Evolutionary conservation across 192 early-diverging fungal species (phyloP).

Genomic region (Coemansia sp.): DNA sequence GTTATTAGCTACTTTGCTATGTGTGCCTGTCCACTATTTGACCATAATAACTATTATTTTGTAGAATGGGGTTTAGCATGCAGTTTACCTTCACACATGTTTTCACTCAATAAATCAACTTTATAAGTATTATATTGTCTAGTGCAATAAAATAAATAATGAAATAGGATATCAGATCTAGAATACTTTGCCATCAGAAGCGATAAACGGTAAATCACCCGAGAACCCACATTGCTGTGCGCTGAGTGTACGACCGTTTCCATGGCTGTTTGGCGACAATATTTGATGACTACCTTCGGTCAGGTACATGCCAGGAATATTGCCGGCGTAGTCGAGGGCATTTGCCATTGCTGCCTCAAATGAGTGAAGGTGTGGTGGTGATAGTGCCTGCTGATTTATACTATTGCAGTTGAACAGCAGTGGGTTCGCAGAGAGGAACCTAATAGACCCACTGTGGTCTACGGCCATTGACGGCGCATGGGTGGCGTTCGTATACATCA

Average conservation of each 20-base stretch:
- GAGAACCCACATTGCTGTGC: conserved; percentile 4
- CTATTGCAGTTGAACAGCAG: background rate
- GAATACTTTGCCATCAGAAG: conserved; percentile 18
- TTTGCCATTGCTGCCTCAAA: background rate
- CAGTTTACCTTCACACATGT: background rate
- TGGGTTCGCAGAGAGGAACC: background rate
- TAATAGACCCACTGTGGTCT: background rate
- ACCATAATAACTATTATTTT: background rate
- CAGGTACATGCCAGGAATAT: conserved; percentile 7
- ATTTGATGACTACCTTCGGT: background rate
- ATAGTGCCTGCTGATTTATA: background rate
- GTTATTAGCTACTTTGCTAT: no score
- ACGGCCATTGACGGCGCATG: background rate
- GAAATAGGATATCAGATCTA: background rate
- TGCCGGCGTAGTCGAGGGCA: background rate
- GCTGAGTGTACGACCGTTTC: background rate
- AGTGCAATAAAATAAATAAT: background rate
- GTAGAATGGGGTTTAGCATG: background rate
- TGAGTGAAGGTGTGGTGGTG: background rate
- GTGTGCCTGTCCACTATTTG: no score
- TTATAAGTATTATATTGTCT: background rate
- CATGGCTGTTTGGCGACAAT: background rate
- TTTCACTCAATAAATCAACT: background rate
- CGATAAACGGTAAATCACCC: background rate
- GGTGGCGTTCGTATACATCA: background rate